Evolutionary conservation across 2,329 filamentous ascomycete species (phyloP), one percentile per base, ranked within the genome.

Genomic region (Pseudovirgaria hyperparasitica): DNA sequence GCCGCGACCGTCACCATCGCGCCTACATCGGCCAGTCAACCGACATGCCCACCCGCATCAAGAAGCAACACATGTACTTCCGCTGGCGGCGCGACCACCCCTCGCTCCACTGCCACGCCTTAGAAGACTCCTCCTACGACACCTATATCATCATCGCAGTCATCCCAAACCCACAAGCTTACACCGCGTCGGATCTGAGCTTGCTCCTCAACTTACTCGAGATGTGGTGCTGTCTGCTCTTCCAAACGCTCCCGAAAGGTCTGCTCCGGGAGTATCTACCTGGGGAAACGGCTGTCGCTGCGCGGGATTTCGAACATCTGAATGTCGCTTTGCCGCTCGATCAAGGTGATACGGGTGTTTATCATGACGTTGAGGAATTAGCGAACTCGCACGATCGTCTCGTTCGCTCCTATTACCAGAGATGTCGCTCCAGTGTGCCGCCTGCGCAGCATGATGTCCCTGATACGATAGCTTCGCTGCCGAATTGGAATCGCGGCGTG

Each of bases 221-320:
- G 26, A 50, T 50, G 46, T 52, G 49, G 46, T 46, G 45, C 34
- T 37, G 39, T 30, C 34, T 53, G n/a, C 24, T 50, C 0, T 50
- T 54, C 22, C 38, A 43, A 10, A 35, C 36, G 10, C 27, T 52
- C 9, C 48, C 41, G 1, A 5, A 10, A 2, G 19, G 36, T 7
- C 38, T 25, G 6, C 26, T 52, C 19, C 23, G 32, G 4, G 33
- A 37, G 7, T 54, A 43, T 42, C 16, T 50, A 4, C 43, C 43
- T 0, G 12, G 9, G 10, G 27, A 26, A 17, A 17, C 18, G 2
- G 12, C 21, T 9, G 13, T 19, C 13, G n/a, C n/a, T n/a, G n/a
- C n/a, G n/a, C n/a, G n/a, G n/a, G n/a, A n/a, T n/a, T n/a, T n/a
- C n/a, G 19, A 14, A 4, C 37, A 38, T 0, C 23, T 54, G n/a